Evolutionary conservation across 2,329 filamentous ascomycete species (phyloP), one percentile per base, ranked within the genome.

Genomic region (Alternaria consortialis): DNA sequence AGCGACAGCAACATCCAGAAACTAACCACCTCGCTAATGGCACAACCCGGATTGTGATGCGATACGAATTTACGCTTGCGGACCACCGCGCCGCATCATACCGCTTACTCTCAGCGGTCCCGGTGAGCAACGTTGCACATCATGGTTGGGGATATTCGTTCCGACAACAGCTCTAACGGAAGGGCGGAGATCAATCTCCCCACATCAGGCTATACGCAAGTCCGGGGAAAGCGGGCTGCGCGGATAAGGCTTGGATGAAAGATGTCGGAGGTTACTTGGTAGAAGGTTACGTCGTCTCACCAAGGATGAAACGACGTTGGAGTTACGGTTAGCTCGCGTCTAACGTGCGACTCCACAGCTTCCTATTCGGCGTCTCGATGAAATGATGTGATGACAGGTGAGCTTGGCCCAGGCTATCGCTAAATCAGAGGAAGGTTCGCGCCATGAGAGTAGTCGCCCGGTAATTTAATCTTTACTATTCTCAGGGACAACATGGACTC

Each of bases 291-390:
- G 66, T 42, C 65, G 65, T 67, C 52, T 50, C 57, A 55, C 56
- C 44, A 17, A 42, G n/a, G 37, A 54, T 47, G 51, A 52, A 53
- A 55, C 55, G 52, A 65, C 56, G 59, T 53, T 27, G 58, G 39
- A 23, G 51, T 39, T 53, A 48, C 48, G 34, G 5, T 54, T 60
- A 56, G 57, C 56, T 48, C 60, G 64, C 62, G 59, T 34, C 56
- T 66, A 61, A 62, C 59, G 63, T 59, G 61, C 59, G 53, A 23
- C 50, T 50, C 66, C 68, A 60, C 37, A 25, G 53, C 62, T 58
- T 74, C 67, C 68, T 57, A 72, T 71, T 74, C 60, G 70, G 60
- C 48, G 52, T 48, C 12, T 32, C n/a, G 39, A 42, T 46, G 31
- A 43, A 53, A 63, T 65, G 59, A 66, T 55, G 68, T 58, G 53